Base-by-base conservation (phyloP, 129 eudicot species). In the Logfia minima region DNA sequence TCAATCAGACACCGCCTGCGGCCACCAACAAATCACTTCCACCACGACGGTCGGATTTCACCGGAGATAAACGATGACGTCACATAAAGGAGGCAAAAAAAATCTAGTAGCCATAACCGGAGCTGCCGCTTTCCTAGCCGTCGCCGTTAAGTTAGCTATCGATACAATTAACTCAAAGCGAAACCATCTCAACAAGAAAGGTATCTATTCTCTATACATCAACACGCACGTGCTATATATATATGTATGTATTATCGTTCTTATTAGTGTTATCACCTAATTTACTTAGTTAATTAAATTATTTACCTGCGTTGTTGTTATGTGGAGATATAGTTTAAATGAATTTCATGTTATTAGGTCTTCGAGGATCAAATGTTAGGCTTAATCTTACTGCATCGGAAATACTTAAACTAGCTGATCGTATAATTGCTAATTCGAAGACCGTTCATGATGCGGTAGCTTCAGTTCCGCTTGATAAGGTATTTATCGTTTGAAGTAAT, bases 401-500 rank as follows among this genome's bases (percentile, higher is more conserved):
- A 68, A 91, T 94, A 77, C 76, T 81, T 77, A 87, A 71, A 65
- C 77, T 91, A 56, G 86, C 92, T 26, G 97, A 91, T 80, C 84
- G 81, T 14, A 73, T 94, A 19, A 80, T 94, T 77, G 89, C 90
- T 29, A 84, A 89, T 83, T 94, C 96, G 9, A 94, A 91, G 80
- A 77, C 83, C 71, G 89, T 94, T 78, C 85, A 87, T 75, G 93
- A 94, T 67, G 88, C 93, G 8, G 89, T 94, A 73, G 97, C 96
- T 74, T 84, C 96, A 3, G 90, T 94, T 85, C 89, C 96, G 24
- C 86, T 94, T 37, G 92, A 89, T 76, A 91, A 94, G 97, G 98
- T 94, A 73, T 29, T 62, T 29, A 21, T 39, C 14, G 8, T 53
- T 9, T 55, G 26, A 11, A 11, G n/a, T n/a, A 16, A 55, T 34